Base-by-base conservation (phyloP, 208 protist species). In the Trypanosoma boissoni region DNA sequence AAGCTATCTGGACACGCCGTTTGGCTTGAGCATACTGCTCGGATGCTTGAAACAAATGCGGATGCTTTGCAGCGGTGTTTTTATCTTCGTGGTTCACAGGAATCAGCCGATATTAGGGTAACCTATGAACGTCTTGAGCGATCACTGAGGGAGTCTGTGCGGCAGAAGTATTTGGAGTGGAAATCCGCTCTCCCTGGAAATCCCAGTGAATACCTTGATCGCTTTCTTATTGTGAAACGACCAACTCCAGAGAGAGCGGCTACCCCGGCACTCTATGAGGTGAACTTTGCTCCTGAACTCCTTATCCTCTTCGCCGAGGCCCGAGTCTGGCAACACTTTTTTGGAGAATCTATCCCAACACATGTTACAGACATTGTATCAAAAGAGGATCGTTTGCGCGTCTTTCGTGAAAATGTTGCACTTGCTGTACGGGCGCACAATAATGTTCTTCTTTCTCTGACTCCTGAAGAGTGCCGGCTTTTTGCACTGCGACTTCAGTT, bases 371-470 rank as follows among this genome's bases (percentile, higher is more conserved):
- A 98, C 49, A 92, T 99, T 46, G 83, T 86, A 43, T 66, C 67
- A 24, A 83, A 93, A 39, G 83, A 95, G 60, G 96, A 98, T 51
- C 70, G 92, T 3, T 82, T 98, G 55, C 88, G 96, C 20, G 63
- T 97, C n/a, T 95, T 98, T 49, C 88, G 96, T 36, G 96, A 98
- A 75, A 97, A 97, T 71, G 95, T 99, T n/a, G 72, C 89, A 7
- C 55, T 98, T 16, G 94, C 96, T 23, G 95, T 97, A 7, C 91
- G 96, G 21, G 91, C 96, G 51, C 97, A 98, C 83, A 99, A 99
- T 80, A 60, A 77, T 29, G 96, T 98, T n/a, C 66, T 98, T 21
- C 37, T 78, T 27, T 88, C 83, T 16, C 78, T 99, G 27, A 86
- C 76, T 45, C 66, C 65, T 37, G 84, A 94, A 51, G 97, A 99